These are phyloP conservation scores for Discostella stelligera DNA, from an alignment of 352 stramenopile species.

Conservation along the genomic window DNA sequence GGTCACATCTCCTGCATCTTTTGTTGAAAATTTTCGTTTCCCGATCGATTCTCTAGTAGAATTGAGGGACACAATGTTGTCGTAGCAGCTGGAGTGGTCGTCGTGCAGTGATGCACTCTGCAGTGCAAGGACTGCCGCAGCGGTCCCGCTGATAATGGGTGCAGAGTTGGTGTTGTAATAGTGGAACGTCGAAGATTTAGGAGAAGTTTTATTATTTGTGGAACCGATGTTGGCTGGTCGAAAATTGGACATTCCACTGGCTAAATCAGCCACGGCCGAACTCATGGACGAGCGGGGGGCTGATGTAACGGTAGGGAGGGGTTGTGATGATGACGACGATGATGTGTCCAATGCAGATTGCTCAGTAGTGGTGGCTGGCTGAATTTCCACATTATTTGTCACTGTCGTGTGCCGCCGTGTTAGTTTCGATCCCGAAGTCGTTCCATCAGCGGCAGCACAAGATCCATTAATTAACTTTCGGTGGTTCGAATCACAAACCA, in stretches of 20 bases:
- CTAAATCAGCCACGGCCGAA: conserved; percentile 31
- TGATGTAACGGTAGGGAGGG: background rate
- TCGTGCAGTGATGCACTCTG: conserved; percentile 17
- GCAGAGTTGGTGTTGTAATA: conserved; percentile 6
- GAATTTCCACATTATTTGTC: conserved; percentile 1
- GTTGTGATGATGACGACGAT: background rate
- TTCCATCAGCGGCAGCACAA: background rate
- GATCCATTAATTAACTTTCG: conserved; percentile 6
- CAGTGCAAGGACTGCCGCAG: conserved; percentile 35
- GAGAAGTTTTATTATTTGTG: background rate
- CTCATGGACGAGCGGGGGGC: conserved; percentile 25
- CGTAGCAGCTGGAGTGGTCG: background rate
- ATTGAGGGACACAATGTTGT: background rate
- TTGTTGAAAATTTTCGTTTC: background rate
- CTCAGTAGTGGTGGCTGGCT: background rate
- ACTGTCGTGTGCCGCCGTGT: background rate
- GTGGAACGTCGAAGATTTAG: background rate
- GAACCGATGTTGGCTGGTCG: background rate
- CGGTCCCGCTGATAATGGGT: conserved; percentile 47
- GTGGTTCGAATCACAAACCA: conserved; percentile 15
- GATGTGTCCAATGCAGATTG: background rate
- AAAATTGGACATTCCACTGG: conserved; percentile 24
- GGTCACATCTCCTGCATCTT: background rate
- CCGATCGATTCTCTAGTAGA: background rate
- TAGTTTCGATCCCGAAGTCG: background rate